Evolutionary conservation across 192 early-diverging fungal species (phyloP), one percentile per base, ranked within the genome.

Genomic region (Kappamyces sp.): DNA sequence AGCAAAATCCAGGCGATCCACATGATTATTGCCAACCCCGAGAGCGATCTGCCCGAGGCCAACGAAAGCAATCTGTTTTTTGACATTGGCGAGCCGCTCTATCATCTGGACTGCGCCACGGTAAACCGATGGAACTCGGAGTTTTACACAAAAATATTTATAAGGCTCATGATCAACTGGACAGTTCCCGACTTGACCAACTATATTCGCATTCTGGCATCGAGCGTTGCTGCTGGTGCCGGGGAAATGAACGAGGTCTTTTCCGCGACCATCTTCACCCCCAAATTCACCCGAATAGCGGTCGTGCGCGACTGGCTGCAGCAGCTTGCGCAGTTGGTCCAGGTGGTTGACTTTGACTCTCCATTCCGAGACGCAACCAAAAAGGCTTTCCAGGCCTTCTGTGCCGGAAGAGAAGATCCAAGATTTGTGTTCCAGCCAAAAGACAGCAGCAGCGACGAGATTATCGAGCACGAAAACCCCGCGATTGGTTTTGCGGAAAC

Each of bases 101-200:
- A 58, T 46, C 45, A 11, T 4, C 47, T 65, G 11, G 58, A 60
- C 22, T 61, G 54, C 37, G 57, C 60, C 30, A 15, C 50, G 22
- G 40, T 46, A 12, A 38, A 43, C 2, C 67, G 62, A 45, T 66
- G 65, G 66, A 49, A 69, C 51, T 41, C 37, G 0, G 60, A 55
- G 40, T 57, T 47, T n/a, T 73, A 58, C 52, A 50, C 69, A 5
- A 61, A 64, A 9, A 38, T 45, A 40, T 64, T 57, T n/a, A 34
- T 68, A 14, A 64, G 37, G 11, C 46, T 62, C n/a, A 64, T 52
- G 40, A n/a, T 22, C 22, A 35, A 40, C 12, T 79, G 77, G 77
- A 62, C 64, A 2, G 36, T 72, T 4, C 69, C 67, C 7, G 73
- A 76, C n/a, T 48, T 79, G n/a, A 45, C 52, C 2, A 35, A 49